A percentile compares a stretch with the other conserved stretches of the same genome.
Evolutionary conservation across 176 grass and related monocot genomes (phyloP).

Genomic region (Saccharum officinarum): DNA sequence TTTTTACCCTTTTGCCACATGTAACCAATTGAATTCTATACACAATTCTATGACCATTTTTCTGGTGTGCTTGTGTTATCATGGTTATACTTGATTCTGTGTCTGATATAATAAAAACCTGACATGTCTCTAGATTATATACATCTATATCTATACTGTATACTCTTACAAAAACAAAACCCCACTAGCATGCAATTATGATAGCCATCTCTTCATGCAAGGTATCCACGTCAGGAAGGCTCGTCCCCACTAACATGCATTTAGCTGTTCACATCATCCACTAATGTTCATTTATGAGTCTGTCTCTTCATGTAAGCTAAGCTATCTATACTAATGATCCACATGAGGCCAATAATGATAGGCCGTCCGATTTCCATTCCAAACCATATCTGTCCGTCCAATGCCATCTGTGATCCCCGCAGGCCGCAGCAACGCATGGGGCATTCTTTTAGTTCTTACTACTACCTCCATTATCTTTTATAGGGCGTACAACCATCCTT

Average conservation of each 20-base stretch:
- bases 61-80: neutral
- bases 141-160: neutral
- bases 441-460: neutral
- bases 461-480: too few species aligned
- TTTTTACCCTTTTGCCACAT: neutral
- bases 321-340: neutral
- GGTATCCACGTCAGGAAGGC: neutral
- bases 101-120: neutral
- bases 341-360: neutral
- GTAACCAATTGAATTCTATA: neutral
- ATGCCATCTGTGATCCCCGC: neutral
- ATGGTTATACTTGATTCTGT: slow-evolving; percentile 26
- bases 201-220: neutral
- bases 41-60: slow-evolving; percentile 9
- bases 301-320: neutral
- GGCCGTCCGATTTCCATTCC: neutral
- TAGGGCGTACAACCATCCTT: too few species aligned
- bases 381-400: neutral
- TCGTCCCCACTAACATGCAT: neutral
- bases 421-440: neutral
- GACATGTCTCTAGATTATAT: slow-evolving; percentile 10
- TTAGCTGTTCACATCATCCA: neutral
- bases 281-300: neutral
- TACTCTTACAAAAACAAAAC: neutral
- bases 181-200: neutral